Evolutionary conservation across 768 basidiomycete genomes (phyloP).

Genomic region (Hygrocybe punicea): DNA sequence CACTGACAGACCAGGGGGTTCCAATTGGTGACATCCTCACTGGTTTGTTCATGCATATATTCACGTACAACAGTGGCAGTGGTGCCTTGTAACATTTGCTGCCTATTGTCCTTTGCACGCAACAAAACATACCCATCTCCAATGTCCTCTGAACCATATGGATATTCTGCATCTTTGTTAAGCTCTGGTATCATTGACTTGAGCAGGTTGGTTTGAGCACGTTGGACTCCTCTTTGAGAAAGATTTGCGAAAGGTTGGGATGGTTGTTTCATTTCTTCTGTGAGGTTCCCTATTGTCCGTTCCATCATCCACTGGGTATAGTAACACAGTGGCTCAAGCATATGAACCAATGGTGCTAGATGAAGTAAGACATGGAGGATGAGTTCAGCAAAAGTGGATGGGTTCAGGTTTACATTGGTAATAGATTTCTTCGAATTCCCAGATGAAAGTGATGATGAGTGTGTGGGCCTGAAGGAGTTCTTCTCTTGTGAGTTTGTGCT

Average conservation of each 20-base stretch:
- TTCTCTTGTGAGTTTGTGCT: not conserved
- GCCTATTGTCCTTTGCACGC: not conserved
- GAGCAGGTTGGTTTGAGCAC: not conserved
- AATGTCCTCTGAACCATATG: not conserved
- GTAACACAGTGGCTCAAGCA: not conserved
- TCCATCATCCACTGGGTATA: slow-evolving; percentile 4
- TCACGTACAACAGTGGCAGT: slow-evolving; percentile 18
- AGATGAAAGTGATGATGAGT: not conserved
- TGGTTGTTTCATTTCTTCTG: slow-evolving; percentile 1
- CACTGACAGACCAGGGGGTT: slow-evolving; percentile 16
- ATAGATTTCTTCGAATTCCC: too few species aligned
- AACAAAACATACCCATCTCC: slow-evolving; percentile 2
- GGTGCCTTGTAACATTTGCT: not conserved
- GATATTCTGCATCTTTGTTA: slow-evolving; percentile 9
- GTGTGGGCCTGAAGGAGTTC: slow-evolving; percentile 3
- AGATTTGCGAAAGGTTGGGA: slow-evolving; percentile 5
- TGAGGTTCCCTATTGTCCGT: slow-evolving; percentile 4
- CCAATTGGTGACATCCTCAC: slow-evolving; percentile 7
- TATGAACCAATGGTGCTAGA: not conserved
- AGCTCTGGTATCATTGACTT: not conserved
- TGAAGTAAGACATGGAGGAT: slow-evolving; percentile 3
- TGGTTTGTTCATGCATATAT: not conserved
- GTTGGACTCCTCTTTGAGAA: not conserved
- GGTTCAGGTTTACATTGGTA: too few species aligned
- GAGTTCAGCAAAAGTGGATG: not conserved